Percentiles rank a stretch among this genome's conserved stretches.
Evolutionary conservation across 352 stramenopile species (phyloP).

Genomic region (Aphanomyces invadans): DNA sequence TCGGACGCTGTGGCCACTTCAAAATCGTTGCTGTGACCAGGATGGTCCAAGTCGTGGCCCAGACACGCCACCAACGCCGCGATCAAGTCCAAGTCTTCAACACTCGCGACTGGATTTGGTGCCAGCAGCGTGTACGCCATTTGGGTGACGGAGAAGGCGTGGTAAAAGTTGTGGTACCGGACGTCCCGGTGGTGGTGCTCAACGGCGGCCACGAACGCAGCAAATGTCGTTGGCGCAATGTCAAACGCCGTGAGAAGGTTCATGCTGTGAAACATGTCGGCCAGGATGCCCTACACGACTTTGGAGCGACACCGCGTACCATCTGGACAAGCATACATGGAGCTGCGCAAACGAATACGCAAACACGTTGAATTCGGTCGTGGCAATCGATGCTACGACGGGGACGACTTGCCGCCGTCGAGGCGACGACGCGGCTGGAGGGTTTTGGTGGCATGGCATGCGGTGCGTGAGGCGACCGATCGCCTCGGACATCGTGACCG

Average conservation of each 20-base stretch:
- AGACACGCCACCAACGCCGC: constrained; percentile 74
- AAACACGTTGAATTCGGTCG: constrained; percentile 20
- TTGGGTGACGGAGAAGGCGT: constrained; percentile 74
- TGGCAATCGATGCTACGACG: neutral
- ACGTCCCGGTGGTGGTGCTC: constrained; percentile 54
- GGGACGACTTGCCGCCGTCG: neutral
- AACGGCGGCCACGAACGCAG: constrained; percentile 47
- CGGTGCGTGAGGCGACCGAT: neutral
- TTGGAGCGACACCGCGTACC: constrained; percentile 40
- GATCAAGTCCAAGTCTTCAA: constrained; percentile 69
- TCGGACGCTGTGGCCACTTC: constrained; percentile 69
- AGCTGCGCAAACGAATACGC: constrained; percentile 36
- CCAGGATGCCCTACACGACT: constrained; percentile 53
- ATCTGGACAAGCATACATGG: constrained; percentile 44
- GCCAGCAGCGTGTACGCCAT: constrained; percentile 54
- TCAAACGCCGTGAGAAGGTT: constrained; percentile 59
- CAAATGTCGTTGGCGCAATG: constrained; percentile 41
- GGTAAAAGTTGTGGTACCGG: constrained; percentile 82
- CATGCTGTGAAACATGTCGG: constrained; percentile 53
- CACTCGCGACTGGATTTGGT: constrained; percentile 28
- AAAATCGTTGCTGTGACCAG: constrained; percentile 86
- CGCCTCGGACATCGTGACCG: neutral
- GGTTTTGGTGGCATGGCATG: neutral
- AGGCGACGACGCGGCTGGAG: neutral
- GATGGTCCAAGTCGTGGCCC: constrained; percentile 82